A percentile compares a stretch with the other conserved stretches of the same genome.
Evolutionary conservation across 2,329 filamentous ascomycete genomes (phyloP).

Genomic region (Fusarium verticillioides): DNA sequence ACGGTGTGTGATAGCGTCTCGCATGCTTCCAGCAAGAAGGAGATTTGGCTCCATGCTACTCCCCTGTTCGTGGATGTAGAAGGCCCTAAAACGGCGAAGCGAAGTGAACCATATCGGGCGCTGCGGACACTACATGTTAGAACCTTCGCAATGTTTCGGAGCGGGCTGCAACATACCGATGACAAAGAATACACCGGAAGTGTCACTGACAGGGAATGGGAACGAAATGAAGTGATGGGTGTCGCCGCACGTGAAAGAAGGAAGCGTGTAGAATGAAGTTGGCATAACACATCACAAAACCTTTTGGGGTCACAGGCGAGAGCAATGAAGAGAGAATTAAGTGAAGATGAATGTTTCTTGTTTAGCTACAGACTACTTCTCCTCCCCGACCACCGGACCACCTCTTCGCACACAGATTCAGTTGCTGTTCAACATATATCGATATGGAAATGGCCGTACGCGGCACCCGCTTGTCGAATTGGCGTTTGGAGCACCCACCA

Average conservation of each 20-base stretch:
- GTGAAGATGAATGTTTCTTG: not conserved
- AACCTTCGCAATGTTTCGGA: not conserved
- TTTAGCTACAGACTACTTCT: not conserved
- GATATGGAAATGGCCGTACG: not conserved
- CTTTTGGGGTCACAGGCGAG: not conserved
- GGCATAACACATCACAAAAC: not conserved
- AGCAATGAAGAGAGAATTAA: not conserved
- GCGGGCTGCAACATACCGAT: no score
- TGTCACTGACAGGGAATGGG: no score
- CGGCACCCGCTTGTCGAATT: not conserved
- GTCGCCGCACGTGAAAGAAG: fast-evolving
- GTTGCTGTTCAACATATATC: not conserved
- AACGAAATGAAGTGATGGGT: fast-evolving
- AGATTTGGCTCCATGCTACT: no score
- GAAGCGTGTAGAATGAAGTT: no score
- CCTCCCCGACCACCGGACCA: not conserved
- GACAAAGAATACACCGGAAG: fast-evolving
- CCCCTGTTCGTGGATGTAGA: not conserved
- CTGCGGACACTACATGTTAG: not conserved
- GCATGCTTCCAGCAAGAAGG: fast-evolving
- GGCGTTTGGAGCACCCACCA: not conserved
- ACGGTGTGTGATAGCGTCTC: fast-evolving
- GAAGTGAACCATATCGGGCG: not conserved
- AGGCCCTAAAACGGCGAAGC: no score
- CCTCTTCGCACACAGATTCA: not conserved